Conservation (phyloP, 78 protist species). For the Polysphondylium violaceum region DNA sequence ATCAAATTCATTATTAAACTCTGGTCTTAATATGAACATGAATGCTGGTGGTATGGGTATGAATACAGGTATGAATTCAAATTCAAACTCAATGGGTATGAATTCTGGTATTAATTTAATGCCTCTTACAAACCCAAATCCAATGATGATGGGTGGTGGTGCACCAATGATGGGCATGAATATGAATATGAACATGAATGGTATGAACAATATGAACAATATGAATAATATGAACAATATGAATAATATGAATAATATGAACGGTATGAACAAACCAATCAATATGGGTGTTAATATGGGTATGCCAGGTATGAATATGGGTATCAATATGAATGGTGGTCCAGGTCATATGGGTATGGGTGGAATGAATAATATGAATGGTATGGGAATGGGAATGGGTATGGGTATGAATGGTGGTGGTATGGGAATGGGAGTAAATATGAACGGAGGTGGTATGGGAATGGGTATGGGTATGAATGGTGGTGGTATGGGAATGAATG, state of each 20-base stretch:
- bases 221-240: not conserved
- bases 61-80: slow-evolving; percentile 28
- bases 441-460: slow-evolving; percentile 16
- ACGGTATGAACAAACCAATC: not conserved
- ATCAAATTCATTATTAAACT: too few relatives aligned
- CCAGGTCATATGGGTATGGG: slow-evolving; percentile 19
- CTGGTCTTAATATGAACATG: too few relatives aligned
- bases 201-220: slow-evolving; percentile 13
- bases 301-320: not conserved
- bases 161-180: slow-evolving; percentile 26
- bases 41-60: slow-evolving; percentile 17
- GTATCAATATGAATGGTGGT: not conserved
- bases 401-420: slow-evolving; percentile 30
- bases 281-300: slow-evolving; percentile 57
- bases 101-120: not conserved
- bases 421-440: not conserved
- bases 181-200: not conserved
- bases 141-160: slow-evolving; percentile 43
- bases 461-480: slow-evolving; percentile 25
- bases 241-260: too few relatives aligned
- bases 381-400: not conserved
- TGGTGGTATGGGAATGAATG: not conserved
- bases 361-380: slow-evolving; percentile 9
- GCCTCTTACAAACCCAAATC: too few relatives aligned
- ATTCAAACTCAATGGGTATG: slow-evolving; percentile 42